These are phyloP conservation scores for Pyrus communis DNA, from an alignment of 306 rosid species.

Conservation along the genomic window DNA sequence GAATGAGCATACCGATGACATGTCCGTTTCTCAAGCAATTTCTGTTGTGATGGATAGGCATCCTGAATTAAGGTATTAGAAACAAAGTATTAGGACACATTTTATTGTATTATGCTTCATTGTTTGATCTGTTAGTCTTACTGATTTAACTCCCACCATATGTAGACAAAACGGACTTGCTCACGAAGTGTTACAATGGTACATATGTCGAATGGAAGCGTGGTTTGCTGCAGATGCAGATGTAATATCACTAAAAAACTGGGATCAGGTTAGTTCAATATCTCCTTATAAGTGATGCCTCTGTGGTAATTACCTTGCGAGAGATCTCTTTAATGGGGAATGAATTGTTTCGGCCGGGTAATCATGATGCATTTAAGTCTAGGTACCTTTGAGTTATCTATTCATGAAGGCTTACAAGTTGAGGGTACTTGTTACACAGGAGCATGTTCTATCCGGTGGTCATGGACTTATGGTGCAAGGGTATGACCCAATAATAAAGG, in stretches of 20 bases:
- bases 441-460: conserved; percentile 73
- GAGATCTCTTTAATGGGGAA: neutral
- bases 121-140: neutral
- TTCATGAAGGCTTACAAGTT: neutral
- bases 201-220: conserved; percentile 74
- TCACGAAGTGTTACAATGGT: conserved; percentile 68
- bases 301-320: neutral
- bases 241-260: conserved; percentile 60
- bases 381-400: neutral
- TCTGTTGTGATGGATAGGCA: conserved; percentile 49
- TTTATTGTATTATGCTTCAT: neutral
- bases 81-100: neutral
- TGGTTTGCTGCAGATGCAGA: conserved; percentile 88
- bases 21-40: conserved; percentile 58
- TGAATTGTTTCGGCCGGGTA: neutral
- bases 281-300: neutral
- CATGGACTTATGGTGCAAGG: conserved; percentile 87
- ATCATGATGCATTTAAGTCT: neutral
- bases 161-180: conserved; percentile 66
- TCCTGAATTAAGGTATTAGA: conserved; percentile 51
- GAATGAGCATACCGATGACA: conserved; percentile 54
- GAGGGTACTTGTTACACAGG: conserved; percentile 24
- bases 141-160: neutral
- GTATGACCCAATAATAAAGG: conserved; percentile 55
- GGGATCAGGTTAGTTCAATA: conserved; percentile 69